Base-by-base conservation (phyloP, 805 yeast species). In the Allodekkera sacchari region DNA sequence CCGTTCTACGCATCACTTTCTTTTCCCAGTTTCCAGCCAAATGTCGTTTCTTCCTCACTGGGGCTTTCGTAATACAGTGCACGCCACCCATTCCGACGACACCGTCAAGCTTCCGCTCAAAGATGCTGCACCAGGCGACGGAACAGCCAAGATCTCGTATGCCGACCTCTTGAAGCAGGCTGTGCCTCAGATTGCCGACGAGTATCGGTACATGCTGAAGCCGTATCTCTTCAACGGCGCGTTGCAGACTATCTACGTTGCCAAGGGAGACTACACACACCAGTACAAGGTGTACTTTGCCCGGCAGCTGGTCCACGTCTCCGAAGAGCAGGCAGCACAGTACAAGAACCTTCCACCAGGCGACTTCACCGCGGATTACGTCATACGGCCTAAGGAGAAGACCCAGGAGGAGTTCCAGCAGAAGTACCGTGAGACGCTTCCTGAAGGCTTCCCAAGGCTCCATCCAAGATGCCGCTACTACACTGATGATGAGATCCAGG, bases 381-480 rank as follows among this genome's bases (percentile, higher is more conserved):
- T 63, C n/a, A 63, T 61, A 16, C 41, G 48, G 8, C 54, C 53
- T 3, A 29, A 38, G 16, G 50, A 42, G 26, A 39, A 40, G 10
- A 44, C 49, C 5, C 36, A 28, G 1, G 49, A 38, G 15, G 45
- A 47, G n/a, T 57, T 57, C 33, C 34, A 43, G 48, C 52, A 43
- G 41, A 55, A 33, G 25, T 51, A 30, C 54, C 34, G 32, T 28
- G 59, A 52, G 56, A 78, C 59, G 29, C 57, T 55, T 43, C 74
- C 62, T 55, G 76, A 61, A 41, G 68, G 56, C 30, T 68, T 63
- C 68, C 79, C 79, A 22, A 62, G 70, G 34, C 58, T 79, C 31
- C 85, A 81, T 24, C 83, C 84, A 17, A 62, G 87, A 42, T 77
- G 83, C 1, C 66, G 82, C 50, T 81, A 69, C 48, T 53, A 76